These are phyloP conservation scores for Pichia rugopelliculosa DNA, from an alignment of 805 yeast species.

Conservation along the genomic window DNA sequence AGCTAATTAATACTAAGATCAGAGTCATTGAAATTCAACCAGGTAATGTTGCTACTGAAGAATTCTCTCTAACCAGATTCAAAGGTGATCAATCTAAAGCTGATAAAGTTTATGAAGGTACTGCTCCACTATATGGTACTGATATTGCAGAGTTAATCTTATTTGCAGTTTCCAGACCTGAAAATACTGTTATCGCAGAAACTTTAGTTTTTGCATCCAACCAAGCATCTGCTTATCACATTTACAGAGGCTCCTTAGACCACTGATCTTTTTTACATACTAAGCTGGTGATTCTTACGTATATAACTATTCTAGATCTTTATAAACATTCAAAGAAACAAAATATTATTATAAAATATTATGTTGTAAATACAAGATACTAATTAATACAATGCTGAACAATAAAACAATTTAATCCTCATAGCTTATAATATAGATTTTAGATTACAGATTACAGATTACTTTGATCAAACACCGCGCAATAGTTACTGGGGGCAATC, in stretches of 20 bases:
- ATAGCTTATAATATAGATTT: no score
- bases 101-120: constrained; percentile 55
- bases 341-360: no score
- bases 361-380: no score
- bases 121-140: constrained; percentile 62
- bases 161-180: constrained; percentile 58
- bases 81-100: constrained; percentile 57
- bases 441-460: no score
- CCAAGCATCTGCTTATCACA: constrained; percentile 73
- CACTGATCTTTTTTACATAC: no score
- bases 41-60: constrained; percentile 69
- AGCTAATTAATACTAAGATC: constrained; percentile 44
- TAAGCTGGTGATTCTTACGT: not conserved
- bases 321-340: not conserved
- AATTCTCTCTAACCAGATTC: constrained; percentile 58
- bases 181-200: constrained; percentile 72
- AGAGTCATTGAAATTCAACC: constrained; percentile 72
- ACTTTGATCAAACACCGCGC: no score
- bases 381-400: no score
- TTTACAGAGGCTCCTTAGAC: constrained; percentile 33
- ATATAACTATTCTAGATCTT: not conserved
- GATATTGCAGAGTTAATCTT: constrained; percentile 73
- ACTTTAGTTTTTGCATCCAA: constrained; percentile 75
- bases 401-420: no score
- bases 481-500: no score